These are phyloP conservation scores for Eudorina sp. DNA, from an alignment of 139 green algal species.

Conservation along the genomic window DNA sequence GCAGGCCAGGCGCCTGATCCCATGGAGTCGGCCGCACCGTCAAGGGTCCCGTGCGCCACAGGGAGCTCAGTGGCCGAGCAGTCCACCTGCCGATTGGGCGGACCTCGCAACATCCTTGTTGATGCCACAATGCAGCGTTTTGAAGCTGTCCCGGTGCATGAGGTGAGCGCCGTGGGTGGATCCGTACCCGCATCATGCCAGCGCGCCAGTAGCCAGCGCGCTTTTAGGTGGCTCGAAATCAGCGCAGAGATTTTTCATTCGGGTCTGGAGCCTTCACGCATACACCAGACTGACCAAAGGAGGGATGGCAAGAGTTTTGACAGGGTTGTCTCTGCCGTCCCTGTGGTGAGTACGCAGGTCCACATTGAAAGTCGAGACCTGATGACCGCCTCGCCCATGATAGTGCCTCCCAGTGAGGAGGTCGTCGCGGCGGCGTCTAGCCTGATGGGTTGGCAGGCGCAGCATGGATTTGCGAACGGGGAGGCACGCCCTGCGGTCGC, in stretches of 20 bases:
- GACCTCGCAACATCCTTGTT: conserved; percentile 27
- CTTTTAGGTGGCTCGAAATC: no score
- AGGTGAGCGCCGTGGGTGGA: no score
- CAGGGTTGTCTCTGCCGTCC: no score
- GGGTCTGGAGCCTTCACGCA: no score
- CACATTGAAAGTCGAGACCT: not conserved
- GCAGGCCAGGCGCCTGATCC: no score
- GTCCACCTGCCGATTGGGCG: not conserved
- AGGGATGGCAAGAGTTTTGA: no score
- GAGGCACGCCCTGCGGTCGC: not conserved
- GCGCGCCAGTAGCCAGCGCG: no score
- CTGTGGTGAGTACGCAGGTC: conserved; percentile 15
- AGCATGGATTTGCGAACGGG: conserved; percentile 42
- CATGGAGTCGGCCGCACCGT: no score
- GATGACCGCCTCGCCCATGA: conserved; percentile 12
- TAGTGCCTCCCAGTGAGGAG: conserved; percentile 33
- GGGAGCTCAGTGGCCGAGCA: not conserved
- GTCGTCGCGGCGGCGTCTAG: conserved; percentile 31
- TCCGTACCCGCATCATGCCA: no score
- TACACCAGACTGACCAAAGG: no score
- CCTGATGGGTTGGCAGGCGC: conserved; percentile 57
- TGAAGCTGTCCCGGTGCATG: conserved; percentile 3
- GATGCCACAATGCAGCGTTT: conserved; percentile 33
- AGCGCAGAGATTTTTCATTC: no score
- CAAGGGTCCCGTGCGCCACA: no score